These are phyloP conservation scores for Trichoderma gamsii DNA, from an alignment of 495 filamentous ascomycete species.

Conservation along the genomic window DNA sequence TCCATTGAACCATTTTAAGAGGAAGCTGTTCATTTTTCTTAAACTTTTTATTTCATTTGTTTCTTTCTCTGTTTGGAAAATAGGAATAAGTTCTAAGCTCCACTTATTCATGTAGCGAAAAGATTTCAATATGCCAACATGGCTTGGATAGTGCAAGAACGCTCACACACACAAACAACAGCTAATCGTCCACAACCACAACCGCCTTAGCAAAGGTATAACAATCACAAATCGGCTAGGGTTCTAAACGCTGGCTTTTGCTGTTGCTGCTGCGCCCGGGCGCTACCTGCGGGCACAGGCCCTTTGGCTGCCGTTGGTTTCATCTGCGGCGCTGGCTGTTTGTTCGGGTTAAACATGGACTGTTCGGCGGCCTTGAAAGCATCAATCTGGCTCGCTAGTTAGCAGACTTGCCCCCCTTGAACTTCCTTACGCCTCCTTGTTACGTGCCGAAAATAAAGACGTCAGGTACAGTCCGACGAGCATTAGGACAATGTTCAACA, in stretches of 20 bases:
- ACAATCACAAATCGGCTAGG: constrained; percentile 32
- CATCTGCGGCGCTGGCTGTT: constrained; percentile 23
- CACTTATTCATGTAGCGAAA: neutral
- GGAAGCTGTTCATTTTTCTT: neutral
- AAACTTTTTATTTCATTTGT: neutral
- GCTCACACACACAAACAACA: neutral
- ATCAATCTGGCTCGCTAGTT: constrained; percentile 45
- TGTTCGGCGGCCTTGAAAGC: constrained; percentile 58
- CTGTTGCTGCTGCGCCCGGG: constrained; percentile 24
- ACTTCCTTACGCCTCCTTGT: constrained; percentile 4
- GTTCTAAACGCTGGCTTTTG: constrained; percentile 36
- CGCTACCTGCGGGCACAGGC: constrained; percentile 20
- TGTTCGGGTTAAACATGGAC: constrained; percentile 56
- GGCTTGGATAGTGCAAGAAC: neutral
- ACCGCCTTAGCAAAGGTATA: neutral
- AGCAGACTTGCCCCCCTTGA: constrained; percentile 14
- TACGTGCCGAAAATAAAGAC: constrained; percentile 47
- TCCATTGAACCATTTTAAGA: constrained; percentile 13
- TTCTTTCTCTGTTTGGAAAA: neutral
- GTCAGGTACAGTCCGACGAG: constrained; percentile 58
- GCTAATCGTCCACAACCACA: neutral
- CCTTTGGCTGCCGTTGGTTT: constrained; percentile 16
- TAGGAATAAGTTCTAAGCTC: neutral
- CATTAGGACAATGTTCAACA: constrained; percentile 42
- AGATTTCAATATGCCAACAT: neutral